Conservation (phyloP, 1,139 yeast genomes). For the Hanseniaspora sp. region DNA sequence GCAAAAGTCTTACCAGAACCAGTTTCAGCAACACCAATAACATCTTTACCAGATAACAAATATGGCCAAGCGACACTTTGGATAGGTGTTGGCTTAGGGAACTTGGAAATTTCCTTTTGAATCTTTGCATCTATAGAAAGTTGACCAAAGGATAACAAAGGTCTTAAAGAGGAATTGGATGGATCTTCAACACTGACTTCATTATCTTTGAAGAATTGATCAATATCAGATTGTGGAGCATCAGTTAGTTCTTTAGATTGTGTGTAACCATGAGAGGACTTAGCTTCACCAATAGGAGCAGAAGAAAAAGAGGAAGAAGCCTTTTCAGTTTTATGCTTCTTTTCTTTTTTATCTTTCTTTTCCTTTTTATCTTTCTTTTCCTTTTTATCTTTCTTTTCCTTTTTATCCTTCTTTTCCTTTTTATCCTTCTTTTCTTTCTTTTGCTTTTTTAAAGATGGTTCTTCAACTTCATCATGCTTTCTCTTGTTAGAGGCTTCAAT, state of each 20-base stretch:
- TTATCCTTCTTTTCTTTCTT: conserved; percentile 33
- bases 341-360: conserved; percentile 24
- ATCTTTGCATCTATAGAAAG: conserved; percentile 48
- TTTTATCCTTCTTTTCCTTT: conserved; percentile 27
- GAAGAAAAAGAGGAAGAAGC: conserved; percentile 6
- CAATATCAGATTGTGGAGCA: conserved; percentile 46
- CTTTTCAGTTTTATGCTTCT: conserved; percentile 23
- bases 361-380: conserved; percentile 23
- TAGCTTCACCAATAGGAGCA: conserved; percentile 20
- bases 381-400: conserved; percentile 24
- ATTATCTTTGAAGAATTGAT: conserved; percentile 52
- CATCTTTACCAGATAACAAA: conserved; percentile 67
- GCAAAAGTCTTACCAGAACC: conserved; percentile 98
- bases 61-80: conserved; percentile 98
- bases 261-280: conserved; percentile 16
- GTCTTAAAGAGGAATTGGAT: conserved; percentile 41
- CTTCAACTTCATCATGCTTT: conserved; percentile 37
- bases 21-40: conserved; percentile 95
- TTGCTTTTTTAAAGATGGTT: conserved; percentile 32
- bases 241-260: conserved; percentile 22
- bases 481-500: conserved; percentile 37
- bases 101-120: conserved; percentile 48
- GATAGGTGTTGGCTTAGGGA: conserved; percentile 88
- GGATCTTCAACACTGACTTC: conserved; percentile 78
- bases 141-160: conserved; percentile 59